These are phyloP conservation scores for Phytophthora niederhauseri DNA, from an alignment of 352 stramenopile species.

Conservation along the genomic window DNA sequence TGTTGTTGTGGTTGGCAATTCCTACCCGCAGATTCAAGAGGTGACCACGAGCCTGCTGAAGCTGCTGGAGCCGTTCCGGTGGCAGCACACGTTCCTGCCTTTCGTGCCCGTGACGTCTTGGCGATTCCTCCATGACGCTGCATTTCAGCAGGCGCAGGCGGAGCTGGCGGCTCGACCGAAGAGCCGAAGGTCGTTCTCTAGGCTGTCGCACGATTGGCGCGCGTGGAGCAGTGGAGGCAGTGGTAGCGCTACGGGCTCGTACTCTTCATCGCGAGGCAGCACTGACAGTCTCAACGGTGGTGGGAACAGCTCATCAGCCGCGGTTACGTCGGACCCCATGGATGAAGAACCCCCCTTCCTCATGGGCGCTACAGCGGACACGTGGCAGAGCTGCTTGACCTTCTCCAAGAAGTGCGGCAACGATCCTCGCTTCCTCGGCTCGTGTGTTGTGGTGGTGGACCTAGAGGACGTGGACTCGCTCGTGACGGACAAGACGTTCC, in stretches of 20 bases:
- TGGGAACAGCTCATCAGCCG: slow-evolving; percentile 14
- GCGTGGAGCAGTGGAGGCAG: slow-evolving; percentile 53
- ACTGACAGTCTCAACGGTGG: slow-evolving; percentile 29
- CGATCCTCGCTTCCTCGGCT: slow-evolving; percentile 55
- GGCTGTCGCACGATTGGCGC: slow-evolving; percentile 67
- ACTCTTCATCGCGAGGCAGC: slow-evolving; percentile 36
- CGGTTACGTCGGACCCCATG: slow-evolving; percentile 5
- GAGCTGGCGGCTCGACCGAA: slow-evolving; percentile 61
- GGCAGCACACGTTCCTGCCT: slow-evolving; percentile 80
- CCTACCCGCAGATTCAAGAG: slow-evolving; percentile 78
- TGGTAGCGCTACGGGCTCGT: slow-evolving; percentile 22
- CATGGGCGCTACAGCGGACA: slow-evolving; percentile 65
- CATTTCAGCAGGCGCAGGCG: slow-evolving; percentile 58
- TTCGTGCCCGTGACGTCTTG: slow-evolving; percentile 79
- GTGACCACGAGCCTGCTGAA: slow-evolving; percentile 72
- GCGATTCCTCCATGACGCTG: slow-evolving; percentile 68
- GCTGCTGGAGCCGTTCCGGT: slow-evolving; percentile 79
- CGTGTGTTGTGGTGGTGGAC: slow-evolving; percentile 75
- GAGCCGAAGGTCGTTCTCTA: slow-evolving; percentile 59
- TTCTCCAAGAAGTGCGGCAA: slow-evolving; percentile 52
- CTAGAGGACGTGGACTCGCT: slow-evolving; percentile 63
- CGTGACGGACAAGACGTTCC: slow-evolving; percentile 56
- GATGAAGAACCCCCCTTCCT: slow-evolving; percentile 70
- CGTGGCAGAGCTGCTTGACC: slow-evolving; percentile 69
- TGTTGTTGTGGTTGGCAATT: slow-evolving; percentile 74